Percentiles rank a stretch among this genome's conserved stretches.
Evolutionary conservation across 306 rosid genomes (phyloP).

Genomic region (Macrotyloma uniflorum): DNA sequence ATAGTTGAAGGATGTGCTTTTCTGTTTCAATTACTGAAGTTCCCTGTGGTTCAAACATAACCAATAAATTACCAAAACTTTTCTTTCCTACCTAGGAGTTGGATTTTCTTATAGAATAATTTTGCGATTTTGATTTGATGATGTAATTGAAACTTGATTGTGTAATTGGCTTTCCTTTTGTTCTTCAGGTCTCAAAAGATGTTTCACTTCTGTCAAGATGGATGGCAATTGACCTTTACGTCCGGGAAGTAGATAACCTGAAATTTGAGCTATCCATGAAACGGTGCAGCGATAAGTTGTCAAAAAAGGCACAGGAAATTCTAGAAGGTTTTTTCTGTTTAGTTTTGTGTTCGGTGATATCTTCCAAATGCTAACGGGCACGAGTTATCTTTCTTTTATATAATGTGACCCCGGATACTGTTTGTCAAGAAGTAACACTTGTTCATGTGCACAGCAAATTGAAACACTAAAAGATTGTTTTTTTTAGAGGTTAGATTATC

Average conservation of each 20-base stretch:
- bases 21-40: constrained; percentile 17
- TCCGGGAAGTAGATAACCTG: constrained; percentile 80
- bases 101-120: constrained; percentile 1
- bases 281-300: constrained; percentile 67
- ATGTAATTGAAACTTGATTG: not conserved
- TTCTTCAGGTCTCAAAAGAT: constrained; percentile 81
- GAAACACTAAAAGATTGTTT: not conserved
- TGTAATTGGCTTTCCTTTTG: constrained; percentile 25
- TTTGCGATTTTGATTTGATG: not conserved
- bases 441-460: not conserved
- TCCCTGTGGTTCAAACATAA: constrained; percentile 24
- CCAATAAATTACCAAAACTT: not conserved
- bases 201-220: constrained; percentile 89
- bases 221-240: constrained; percentile 92
- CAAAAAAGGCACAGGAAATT: constrained; percentile 64
- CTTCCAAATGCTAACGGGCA: constrained; percentile 20
- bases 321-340: constrained; percentile 64
- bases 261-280: constrained; percentile 92
- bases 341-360: constrained; percentile 33
- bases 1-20: constrained; percentile 5
- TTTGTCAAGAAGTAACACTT: constrained; percentile 1
- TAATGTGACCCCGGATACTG: not conserved
- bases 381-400: constrained; percentile 21
- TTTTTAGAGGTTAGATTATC: not conserved
- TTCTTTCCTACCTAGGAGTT: not conserved